Percentiles rank a stretch among this genome's conserved stretches.
Evolutionary conservation across 2,329 filamentous ascomycete genomes (phyloP).

Genomic region (Sordariomycetes sp.): DNA sequence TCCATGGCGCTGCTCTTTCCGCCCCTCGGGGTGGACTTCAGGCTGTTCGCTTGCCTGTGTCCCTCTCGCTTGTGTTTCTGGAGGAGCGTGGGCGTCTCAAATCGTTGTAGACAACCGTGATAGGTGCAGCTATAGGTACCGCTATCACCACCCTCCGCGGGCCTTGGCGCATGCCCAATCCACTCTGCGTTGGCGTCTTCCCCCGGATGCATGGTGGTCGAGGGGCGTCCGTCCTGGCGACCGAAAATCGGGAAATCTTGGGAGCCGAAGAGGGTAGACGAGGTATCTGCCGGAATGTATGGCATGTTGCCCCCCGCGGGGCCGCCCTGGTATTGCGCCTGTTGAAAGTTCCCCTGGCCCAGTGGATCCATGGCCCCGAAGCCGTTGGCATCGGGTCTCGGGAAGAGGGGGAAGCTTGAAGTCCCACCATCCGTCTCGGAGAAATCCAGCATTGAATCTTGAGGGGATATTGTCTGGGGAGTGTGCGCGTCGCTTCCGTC

Average conservation of each 20-base stretch:
- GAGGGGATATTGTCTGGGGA: conserved; percentile 87
- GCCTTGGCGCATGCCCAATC: not conserved
- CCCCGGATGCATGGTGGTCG: not conserved
- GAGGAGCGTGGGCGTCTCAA: conserved; percentile 75
- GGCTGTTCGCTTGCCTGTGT: conserved; percentile 63
- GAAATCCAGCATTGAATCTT: conserved; percentile 83
- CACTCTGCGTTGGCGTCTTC: not conserved
- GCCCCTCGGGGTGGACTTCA: conserved; percentile 22
- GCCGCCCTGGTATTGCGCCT: not conserved
- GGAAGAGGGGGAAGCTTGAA: conserved; percentile 62
- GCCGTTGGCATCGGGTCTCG: conserved; percentile 38
- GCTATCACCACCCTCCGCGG: conserved; percentile 35
- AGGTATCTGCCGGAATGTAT: not conserved
- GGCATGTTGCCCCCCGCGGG: not conserved
- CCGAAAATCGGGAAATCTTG: not conserved
- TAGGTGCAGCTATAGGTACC: conserved; percentile 97
- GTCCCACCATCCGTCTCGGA: conserved; percentile 59
- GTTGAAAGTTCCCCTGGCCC: not conserved
- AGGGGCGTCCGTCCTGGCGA: not conserved
- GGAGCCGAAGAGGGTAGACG: not conserved
- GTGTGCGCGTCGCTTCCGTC: conserved; percentile 26
- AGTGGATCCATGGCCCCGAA: conserved; percentile 18
- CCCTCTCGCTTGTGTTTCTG: conserved; percentile 95
- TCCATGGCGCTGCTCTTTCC: conserved; percentile 8
- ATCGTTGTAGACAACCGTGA: conserved; percentile 78